These are phyloP conservation scores for Leptomonas seymouri DNA, from an alignment of 208 protist species.

Conservation along the genomic window DNA sequence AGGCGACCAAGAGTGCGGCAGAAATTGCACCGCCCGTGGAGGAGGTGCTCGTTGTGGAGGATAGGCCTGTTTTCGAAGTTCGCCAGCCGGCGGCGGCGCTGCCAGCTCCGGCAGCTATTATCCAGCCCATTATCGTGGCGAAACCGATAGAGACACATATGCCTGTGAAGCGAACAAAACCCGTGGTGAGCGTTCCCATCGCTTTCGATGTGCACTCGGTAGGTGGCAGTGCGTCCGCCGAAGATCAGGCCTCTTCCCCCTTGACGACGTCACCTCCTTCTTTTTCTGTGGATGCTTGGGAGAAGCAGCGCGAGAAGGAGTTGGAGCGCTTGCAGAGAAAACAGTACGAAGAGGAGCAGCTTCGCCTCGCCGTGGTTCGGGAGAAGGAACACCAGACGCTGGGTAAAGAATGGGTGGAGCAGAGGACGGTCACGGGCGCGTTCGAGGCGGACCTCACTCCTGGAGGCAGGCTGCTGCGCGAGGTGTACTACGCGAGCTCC, in stretches of 20 bases:
- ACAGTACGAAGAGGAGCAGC: slow-evolving; percentile 65
- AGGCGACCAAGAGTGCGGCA: neutral
- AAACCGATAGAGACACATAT: neutral
- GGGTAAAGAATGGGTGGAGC: slow-evolving; percentile 67
- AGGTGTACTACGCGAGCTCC: slow-evolving; percentile 31
- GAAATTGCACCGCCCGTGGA: slow-evolving; percentile 7
- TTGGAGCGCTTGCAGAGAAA: slow-evolving; percentile 63
- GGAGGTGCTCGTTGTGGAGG: slow-evolving; percentile 52
- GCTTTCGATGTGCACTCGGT: slow-evolving; percentile 27
- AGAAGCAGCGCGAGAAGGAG: slow-evolving; percentile 84
- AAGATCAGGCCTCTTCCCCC: neutral
- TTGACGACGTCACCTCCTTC: slow-evolving; percentile 1
- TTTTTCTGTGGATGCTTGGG: slow-evolving; percentile 83
- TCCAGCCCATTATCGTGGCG: slow-evolving; percentile 1
- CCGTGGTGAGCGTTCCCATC: slow-evolving; percentile 31
- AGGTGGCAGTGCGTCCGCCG: neutral
- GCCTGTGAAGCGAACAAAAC: slow-evolving; percentile 10
- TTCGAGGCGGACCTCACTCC: slow-evolving; percentile 23
- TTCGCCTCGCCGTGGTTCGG: slow-evolving; percentile 37
- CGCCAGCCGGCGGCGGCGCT: slow-evolving; percentile 10
- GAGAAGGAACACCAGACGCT: slow-evolving; percentile 70
- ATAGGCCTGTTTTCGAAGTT: slow-evolving; percentile 54
- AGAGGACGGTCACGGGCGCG: neutral
- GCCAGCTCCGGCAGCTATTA: slow-evolving; percentile 13
- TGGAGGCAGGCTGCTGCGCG: slow-evolving; percentile 27